phyloP scores from a whole-genome alignment of 2,329 filamentous ascomycete species.

The Penicillium sp. region DNA sequence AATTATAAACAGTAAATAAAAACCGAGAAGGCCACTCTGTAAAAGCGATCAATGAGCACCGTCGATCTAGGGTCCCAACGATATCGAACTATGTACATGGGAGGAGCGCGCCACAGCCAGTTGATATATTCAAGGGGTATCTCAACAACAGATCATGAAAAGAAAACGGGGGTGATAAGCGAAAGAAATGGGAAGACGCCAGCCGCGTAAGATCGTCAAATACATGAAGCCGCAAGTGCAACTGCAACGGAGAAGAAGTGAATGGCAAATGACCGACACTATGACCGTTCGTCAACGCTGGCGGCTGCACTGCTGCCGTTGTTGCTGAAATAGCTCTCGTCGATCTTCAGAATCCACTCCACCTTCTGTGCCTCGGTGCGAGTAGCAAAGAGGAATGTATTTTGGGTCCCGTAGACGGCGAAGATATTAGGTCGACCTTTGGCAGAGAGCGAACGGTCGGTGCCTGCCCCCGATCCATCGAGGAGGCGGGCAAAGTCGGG shows the following conservation, averaged over 20 bases:
- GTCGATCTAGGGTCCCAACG: conserved; percentile 28
- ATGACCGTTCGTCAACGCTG: conserved; percentile 25
- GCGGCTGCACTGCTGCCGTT: conserved; percentile 26
- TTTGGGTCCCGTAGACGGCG: conserved; percentile 89
- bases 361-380: conserved; percentile 87
- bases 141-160: conserved; percentile 35
- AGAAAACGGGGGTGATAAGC: conserved; percentile 8
- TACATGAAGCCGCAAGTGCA: conserved; percentile 20
- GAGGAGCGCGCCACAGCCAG: conserved; percentile 29
- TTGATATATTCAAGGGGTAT: conserved; percentile 40
- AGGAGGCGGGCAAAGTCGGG: conserved; percentile 81
- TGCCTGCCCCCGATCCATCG: conserved; percentile 46
- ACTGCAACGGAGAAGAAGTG: conserved; percentile 6
- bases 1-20: no score
- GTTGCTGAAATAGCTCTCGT: conserved; percentile 67
- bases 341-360: conserved; percentile 94
- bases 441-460: conserved; percentile 36
- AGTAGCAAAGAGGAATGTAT: conserved; percentile 92
- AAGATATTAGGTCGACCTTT: conserved; percentile 69
- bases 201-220: conserved; percentile 25
- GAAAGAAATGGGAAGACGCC: conserved; percentile 19
- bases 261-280: conserved; percentile 1
- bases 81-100: conserved; percentile 35
- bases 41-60: conserved; percentile 13
- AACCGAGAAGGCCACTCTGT: conserved; percentile 9